phyloP scores from a whole-genome alignment of 1,284 basidiomycete species.

The Phlebopus sp. region DNA sequence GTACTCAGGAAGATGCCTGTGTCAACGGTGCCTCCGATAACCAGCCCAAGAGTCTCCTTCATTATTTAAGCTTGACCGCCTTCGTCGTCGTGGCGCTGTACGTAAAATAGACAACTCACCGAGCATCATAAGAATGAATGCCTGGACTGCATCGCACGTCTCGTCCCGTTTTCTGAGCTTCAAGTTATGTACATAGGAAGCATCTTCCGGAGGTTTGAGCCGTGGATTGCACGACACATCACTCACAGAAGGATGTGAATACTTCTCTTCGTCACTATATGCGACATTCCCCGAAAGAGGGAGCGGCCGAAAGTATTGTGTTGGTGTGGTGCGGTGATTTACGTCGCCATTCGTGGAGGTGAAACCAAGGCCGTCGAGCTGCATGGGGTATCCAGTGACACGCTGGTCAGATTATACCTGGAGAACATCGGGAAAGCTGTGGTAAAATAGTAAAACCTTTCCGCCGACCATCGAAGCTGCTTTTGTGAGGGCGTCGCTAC shows the following conservation, averaged over 20 bases:
- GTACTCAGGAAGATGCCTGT: constrained; percentile 45
- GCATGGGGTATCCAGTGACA: no score
- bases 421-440: no score
- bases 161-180: constrained; percentile 28
- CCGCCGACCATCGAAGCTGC: no score
- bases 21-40: constrained; percentile 45
- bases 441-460: no score
- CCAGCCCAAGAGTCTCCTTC: constrained; percentile 19
- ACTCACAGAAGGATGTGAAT: not conserved
- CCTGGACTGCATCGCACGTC: constrained; percentile 39
- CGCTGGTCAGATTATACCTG: no score
- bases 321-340: not conserved
- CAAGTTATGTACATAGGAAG: no score
- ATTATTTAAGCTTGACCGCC: not conserved
- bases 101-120: constrained; percentile 24
- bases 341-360: no score
- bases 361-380: no score
- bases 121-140: constrained; percentile 47
- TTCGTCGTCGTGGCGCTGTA: not conserved
- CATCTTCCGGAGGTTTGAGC: not conserved
- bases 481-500: no score
- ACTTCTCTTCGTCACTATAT: constrained; percentile 6
- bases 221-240: not conserved
- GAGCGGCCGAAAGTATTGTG: constrained; percentile 4
- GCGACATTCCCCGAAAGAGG: not conserved